Percentiles rank a stretch among this genome's conserved stretches.
Conservation (phyloP, 352 stramenopile species). For the Phytophthora pistaciae region DNA sequence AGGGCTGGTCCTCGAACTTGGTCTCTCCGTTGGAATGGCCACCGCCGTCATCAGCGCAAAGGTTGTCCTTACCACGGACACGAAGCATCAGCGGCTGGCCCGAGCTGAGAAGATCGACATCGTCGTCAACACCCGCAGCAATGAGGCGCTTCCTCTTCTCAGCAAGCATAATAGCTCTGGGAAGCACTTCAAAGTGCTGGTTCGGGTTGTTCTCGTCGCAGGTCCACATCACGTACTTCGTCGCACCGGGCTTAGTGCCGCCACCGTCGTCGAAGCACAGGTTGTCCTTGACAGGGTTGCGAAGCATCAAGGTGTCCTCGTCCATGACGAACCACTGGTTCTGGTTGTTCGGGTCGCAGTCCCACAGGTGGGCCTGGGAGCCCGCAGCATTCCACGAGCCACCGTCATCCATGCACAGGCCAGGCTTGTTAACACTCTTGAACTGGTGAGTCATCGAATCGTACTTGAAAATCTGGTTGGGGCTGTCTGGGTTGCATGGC, state of each 20-base stretch:
- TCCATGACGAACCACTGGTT: constrained; percentile 43
- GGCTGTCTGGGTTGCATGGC: constrained; percentile 32
- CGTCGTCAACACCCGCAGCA: not conserved
- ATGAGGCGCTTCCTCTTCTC: not conserved
- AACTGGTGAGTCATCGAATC: constrained; percentile 19
- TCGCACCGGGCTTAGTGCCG: not conserved
- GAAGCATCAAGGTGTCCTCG: constrained; percentile 12
- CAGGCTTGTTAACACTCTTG: constrained; percentile 28
- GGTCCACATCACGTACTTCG: constrained; percentile 5
- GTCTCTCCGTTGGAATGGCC: constrained; percentile 7
- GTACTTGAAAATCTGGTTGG: constrained; percentile 23
- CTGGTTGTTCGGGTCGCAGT: constrained; percentile 26
- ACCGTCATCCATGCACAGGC: constrained; percentile 41
- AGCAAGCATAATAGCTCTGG: not conserved
- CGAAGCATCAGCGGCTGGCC: constrained; percentile 8
- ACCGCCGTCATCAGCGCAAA: constrained; percentile 38
- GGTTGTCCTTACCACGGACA: constrained; percentile 13
- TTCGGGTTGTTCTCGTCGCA: constrained; percentile 24
- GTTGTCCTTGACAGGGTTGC: not conserved
- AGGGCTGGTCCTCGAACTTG: constrained; percentile 21
- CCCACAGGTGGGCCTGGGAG: not conserved
- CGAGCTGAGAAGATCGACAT: not conserved
- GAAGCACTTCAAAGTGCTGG: constrained; percentile 30
- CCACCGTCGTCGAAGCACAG: constrained; percentile 33
- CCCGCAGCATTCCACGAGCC: constrained; percentile 6